These are phyloP conservation scores for Monosporascus sp. DNA, from an alignment of 2,329 filamentous ascomycete genomes.

Conservation along the genomic window DNA sequence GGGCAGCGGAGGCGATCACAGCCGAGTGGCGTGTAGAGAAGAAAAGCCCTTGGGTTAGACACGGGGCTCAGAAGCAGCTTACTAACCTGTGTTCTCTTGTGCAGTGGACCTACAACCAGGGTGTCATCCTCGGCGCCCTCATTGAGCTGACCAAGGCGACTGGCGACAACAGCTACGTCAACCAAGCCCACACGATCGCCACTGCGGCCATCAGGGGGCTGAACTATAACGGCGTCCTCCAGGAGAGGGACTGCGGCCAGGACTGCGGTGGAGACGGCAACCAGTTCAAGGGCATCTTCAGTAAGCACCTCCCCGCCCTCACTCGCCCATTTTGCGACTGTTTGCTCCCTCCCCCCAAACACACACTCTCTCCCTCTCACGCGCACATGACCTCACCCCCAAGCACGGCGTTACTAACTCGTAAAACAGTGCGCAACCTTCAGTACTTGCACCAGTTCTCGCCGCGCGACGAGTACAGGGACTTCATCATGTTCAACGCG, in stretches of 20 bases:
- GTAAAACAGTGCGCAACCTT: constrained; percentile 59
- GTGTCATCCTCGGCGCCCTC: constrained; percentile 51
- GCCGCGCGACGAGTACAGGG: constrained; percentile 43
- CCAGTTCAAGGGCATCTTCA: constrained; percentile 70
- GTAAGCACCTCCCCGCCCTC: not conserved
- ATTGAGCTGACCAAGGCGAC: constrained; percentile 47
- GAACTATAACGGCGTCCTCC: constrained; percentile 42
- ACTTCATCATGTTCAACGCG: constrained; percentile 58
- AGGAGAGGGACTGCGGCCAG: constrained; percentile 40
- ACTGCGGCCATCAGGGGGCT: constrained; percentile 44
- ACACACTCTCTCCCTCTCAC: not conserved
- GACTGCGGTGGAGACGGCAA: constrained; percentile 46
- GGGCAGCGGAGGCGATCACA: too few relatives aligned
- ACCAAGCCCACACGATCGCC: constrained; percentile 43
- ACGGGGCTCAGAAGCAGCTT: not conserved
- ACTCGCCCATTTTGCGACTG: not conserved
- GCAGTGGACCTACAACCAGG: constrained; percentile 53
- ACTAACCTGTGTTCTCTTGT: not conserved
- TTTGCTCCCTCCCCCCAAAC: too few relatives aligned
- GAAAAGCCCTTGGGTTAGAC: too few relatives aligned
- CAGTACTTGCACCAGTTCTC: constrained; percentile 49
- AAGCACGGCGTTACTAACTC: too few relatives aligned
- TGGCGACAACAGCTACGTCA: constrained; percentile 35
- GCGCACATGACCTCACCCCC: too few relatives aligned
- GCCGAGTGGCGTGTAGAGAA: too few relatives aligned